Evolutionary conservation across 306 rosid genomes (phyloP).

Genomic region (Rubus parviflorus): DNA sequence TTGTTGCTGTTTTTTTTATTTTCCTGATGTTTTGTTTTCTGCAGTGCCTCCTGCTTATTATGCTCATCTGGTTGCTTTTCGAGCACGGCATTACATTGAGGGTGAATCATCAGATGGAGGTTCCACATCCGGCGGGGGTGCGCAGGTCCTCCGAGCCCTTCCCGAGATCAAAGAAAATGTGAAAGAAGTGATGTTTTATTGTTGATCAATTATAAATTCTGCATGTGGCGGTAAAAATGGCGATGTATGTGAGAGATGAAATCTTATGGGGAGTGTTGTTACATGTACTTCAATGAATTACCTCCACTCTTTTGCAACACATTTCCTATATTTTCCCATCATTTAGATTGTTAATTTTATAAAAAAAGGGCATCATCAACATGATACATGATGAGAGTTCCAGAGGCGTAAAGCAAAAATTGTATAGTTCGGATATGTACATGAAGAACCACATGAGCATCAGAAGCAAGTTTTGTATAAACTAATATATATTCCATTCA

Average conservation of each 20-base stretch:
- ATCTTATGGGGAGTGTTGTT: not conserved
- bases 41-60: constrained; percentile 50
- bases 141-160: constrained; percentile 16
- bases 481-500: constrained; percentile 1
- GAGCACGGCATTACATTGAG: constrained; percentile 37
- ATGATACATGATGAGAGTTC: not conserved
- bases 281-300: not conserved
- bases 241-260: not conserved
- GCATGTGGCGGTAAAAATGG: not conserved
- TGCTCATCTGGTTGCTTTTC: constrained; percentile 39
- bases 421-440: not conserved
- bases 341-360: no score
- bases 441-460: not conserved
- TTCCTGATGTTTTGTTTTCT: not conserved
- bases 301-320: not conserved
- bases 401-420: not conserved
- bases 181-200: constrained; percentile 44
- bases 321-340: not conserved
- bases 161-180: constrained; percentile 34
- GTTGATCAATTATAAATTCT: constrained; percentile 12
- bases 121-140: constrained; percentile 18
- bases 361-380: not conserved
- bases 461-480: constrained; percentile 4
- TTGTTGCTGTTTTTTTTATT: not conserved
- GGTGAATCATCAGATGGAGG: constrained; percentile 24